Evolutionary conservation across 208 protist genomes (phyloP).

Genomic region (Leishmania lainsoni): DNA sequence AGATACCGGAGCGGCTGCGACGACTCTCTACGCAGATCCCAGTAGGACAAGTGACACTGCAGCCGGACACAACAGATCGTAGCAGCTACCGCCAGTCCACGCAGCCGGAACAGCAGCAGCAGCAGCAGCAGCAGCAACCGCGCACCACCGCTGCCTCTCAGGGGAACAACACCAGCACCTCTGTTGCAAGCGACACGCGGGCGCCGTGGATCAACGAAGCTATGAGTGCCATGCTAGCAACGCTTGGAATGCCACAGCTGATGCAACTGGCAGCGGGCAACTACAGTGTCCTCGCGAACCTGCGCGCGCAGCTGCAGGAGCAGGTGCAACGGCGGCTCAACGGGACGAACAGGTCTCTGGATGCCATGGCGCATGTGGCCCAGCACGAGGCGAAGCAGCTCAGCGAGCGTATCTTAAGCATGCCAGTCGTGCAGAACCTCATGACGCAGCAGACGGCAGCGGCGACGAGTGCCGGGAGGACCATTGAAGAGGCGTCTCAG

Average conservation of each 20-base stretch:
- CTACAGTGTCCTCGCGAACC: constrained; percentile 2
- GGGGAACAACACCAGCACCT: not conserved
- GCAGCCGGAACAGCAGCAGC: constrained; percentile 7
- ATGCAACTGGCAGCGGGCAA: constrained; percentile 14
- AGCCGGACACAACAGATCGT: constrained; percentile 6
- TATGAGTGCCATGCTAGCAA: not conserved
- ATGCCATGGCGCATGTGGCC: constrained; percentile 10
- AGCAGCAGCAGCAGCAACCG: not conserved
- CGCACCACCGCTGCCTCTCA: not conserved
- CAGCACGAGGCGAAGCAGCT: constrained; percentile 14
- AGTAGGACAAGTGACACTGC: constrained; percentile 7
- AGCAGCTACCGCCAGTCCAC: not conserved
- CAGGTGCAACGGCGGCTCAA: constrained; percentile 19
- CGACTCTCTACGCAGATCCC: constrained; percentile 38
- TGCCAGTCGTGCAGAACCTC: constrained; percentile 1
- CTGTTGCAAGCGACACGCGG: not conserved
- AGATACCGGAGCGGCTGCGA: constrained; percentile 56
- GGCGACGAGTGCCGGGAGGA: constrained; percentile 1
- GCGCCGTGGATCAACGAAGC: constrained; percentile 17
- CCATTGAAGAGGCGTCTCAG: not conserved
- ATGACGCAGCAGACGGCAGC: not conserved
- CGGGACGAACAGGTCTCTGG: not conserved
- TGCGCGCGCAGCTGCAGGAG: constrained; percentile 18
- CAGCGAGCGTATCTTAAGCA: constrained; percentile 8
- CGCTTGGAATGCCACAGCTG: constrained; percentile 15